Conservation (phyloP, 495 filamentous ascomycete genomes). For the Podospora anserina region DNA sequence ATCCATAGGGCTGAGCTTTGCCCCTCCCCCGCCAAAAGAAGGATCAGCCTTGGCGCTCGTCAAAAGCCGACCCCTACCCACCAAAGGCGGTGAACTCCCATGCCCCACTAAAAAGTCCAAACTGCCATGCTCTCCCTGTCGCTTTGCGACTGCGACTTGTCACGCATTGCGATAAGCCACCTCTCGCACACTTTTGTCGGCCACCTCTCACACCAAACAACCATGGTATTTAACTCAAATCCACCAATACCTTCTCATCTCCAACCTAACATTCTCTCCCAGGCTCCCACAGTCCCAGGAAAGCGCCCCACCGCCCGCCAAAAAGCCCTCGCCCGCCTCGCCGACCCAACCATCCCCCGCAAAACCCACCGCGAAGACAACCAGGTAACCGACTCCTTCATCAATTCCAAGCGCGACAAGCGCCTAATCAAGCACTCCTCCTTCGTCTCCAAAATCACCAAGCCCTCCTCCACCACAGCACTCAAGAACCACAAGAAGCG, state of each 20-base stretch:
- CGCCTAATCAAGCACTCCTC: constrained; percentile 69
- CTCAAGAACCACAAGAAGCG: constrained; percentile 55
- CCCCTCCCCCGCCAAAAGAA: constrained; percentile 21
- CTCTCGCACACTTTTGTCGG: neutral
- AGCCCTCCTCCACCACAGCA: constrained; percentile 40
- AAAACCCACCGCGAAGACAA: constrained; percentile 43
- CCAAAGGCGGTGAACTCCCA: constrained; percentile 27
- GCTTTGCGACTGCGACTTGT: neutral
- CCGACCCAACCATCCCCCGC: constrained; percentile 36
- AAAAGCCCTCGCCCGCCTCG: constrained; percentile 33
- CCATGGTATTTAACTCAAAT: constrained; percentile 22
- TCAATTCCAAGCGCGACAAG: constrained; percentile 72
- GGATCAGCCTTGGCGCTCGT: constrained; percentile 11
- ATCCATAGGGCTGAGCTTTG: constrained; percentile 25
- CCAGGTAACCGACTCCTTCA: constrained; percentile 45
- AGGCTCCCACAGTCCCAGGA: constrained; percentile 33
- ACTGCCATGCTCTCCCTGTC: neutral
- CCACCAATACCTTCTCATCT: neutral
- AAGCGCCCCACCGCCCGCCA: constrained; percentile 33
- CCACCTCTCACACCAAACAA: neutral
- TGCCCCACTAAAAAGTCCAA: constrained; percentile 35
- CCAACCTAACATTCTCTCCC: neutral
- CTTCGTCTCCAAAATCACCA: constrained; percentile 72
- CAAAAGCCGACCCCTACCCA: neutral
- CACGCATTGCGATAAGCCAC: neutral